Percentiles rank a stretch among this genome's conserved stretches.
Evolutionary conservation across 768 basidiomycete species (phyloP).

Genomic region (Arthromyces matolae): DNA sequence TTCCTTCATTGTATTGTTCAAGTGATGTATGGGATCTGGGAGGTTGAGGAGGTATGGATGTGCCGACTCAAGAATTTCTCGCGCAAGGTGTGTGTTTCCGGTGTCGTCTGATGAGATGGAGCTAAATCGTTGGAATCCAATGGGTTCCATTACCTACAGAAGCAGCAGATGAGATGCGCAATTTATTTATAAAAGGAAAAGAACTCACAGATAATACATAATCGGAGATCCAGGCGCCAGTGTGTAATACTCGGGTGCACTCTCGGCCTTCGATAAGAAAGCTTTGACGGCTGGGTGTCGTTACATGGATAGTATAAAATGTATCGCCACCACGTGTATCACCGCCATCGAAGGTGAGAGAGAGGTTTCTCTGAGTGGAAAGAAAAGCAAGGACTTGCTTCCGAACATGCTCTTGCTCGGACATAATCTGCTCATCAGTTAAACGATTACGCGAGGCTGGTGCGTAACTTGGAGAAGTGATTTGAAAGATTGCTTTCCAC

Average conservation of each 20-base stretch:
- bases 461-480: constrained; percentile 15
- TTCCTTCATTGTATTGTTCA: constrained; percentile 23
- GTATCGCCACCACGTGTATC: constrained; percentile 8
- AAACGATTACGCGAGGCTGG: constrained; percentile 22
- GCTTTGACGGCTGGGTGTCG: constrained; percentile 2
- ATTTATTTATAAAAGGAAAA: no score
- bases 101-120: constrained; percentile 8
- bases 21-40: constrained; percentile 14
- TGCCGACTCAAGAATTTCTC: constrained; percentile 5
- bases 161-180: no score
- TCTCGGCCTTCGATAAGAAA: constrained; percentile 19
- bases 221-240: constrained; percentile 16
- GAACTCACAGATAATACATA: constrained; percentile 10
- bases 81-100: constrained; percentile 11
- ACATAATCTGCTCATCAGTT: constrained; percentile 21
- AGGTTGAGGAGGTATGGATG: constrained; percentile 14
- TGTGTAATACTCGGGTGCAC: constrained; percentile 11
- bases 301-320: constrained; percentile 21
- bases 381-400: constrained; percentile 14
- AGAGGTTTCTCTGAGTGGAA: constrained; percentile 12
- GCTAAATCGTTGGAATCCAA: constrained; percentile 13
- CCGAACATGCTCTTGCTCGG: constrained; percentile 18
- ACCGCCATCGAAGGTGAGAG: constrained; percentile 24
- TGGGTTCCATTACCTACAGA: constrained; percentile 16
- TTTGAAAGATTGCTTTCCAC: constrained; percentile 20